These are phyloP conservation scores for Arthrobotrys conoides DNA, from an alignment of 2,329 filamentous ascomycete genomes.

Conservation along the genomic window DNA sequence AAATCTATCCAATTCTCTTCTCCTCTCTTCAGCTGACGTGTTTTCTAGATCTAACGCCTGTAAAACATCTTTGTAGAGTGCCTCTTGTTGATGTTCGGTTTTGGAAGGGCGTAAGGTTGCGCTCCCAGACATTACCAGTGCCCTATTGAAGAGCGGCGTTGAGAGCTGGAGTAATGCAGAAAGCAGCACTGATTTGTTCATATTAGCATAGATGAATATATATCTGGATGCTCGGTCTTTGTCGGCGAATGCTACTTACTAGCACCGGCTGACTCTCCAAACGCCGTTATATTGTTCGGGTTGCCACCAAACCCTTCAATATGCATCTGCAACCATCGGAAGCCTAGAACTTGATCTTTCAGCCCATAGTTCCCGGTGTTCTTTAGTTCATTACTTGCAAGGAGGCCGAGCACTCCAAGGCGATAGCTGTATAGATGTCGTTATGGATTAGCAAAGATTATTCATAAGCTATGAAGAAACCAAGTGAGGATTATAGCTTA, in stretches of 20 bases:
- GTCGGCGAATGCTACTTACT: conserved; percentile 23
- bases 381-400: conserved; percentile 65
- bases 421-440: too few species aligned
- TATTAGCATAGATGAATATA: background rate
- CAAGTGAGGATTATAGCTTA: conserved; percentile 7
- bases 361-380: conserved; percentile 71
- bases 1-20: background rate
- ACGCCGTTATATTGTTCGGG: conserved; percentile 37
- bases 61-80: conserved; percentile 40
- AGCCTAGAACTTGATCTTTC: conserved; percentile 70
- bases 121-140: conserved; percentile 52
- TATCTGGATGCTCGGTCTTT: background rate
- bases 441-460: background rate
- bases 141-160: conserved; percentile 39
- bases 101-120: conserved; percentile 47
- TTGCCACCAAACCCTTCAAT: conserved; percentile 47
- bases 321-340: conserved; percentile 69
- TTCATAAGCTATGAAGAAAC: background rate
- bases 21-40: background rate
- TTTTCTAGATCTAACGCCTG: background rate
- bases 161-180: conserved; percentile 41
- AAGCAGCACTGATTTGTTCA: conserved; percentile 32
- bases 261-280: conserved; percentile 50
- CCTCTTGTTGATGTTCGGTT: conserved; percentile 38
- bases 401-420: conserved; percentile 42